These are phyloP conservation scores for Chloris gayana DNA, from an alignment of 176 grass and related monocot species.

Conservation along the genomic window DNA sequence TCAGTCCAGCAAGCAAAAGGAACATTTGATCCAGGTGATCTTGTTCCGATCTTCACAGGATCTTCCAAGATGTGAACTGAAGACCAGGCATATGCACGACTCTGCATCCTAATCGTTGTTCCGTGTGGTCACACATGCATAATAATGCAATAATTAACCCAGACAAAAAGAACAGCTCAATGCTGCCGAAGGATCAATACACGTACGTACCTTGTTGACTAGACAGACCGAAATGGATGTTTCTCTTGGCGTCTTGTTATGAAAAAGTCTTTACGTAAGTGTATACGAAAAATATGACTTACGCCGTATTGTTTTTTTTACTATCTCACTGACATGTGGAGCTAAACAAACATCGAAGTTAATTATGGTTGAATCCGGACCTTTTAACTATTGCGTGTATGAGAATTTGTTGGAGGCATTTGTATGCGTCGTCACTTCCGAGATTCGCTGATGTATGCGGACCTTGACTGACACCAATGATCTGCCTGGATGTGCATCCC, in stretches of 20 bases:
- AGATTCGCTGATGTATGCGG: slow-evolving; percentile 42
- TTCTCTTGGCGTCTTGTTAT: background rate
- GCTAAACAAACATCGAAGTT: background rate
- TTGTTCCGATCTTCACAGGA: slow-evolving; percentile 33
- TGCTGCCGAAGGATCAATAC: background rate
- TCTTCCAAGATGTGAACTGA: slow-evolving; percentile 36
- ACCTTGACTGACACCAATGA: slow-evolving; percentile 28
- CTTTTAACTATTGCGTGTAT: background rate
- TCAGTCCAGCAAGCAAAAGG: background rate
- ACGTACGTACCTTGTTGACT: slow-evolving; percentile 10
- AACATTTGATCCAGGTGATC: background rate
- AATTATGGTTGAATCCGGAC: background rate
- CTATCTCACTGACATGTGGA: background rate
- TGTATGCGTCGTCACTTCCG: background rate
- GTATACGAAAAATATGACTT: background rate
- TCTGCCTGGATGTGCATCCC: background rate
- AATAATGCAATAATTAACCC: background rate
- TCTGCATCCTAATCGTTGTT: background rate
- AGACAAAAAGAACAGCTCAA: background rate
- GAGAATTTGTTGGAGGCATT: background rate
- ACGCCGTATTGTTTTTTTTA: background rate
- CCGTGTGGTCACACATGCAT: background rate
- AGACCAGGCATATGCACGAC: background rate
- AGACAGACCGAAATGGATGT: background rate
- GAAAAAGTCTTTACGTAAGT: background rate